These are phyloP conservation scores for Monosporascus sp. DNA, from an alignment of 2,329 filamentous ascomycete genomes.

Conservation along the genomic window DNA sequence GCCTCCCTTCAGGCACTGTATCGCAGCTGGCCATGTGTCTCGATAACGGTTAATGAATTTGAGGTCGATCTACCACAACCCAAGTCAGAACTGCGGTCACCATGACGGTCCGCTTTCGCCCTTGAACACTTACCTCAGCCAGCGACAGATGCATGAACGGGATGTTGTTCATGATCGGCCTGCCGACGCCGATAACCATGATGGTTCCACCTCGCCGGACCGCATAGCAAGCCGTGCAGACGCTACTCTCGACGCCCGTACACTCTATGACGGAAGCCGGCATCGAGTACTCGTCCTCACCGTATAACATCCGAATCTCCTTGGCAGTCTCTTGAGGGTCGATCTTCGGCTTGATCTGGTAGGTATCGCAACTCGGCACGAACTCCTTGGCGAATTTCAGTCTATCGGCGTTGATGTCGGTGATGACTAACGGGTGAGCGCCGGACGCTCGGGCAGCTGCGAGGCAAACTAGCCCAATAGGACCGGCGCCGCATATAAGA, in stretches of 20 bases:
- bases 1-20: constrained; percentile 52
- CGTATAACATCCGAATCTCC: constrained; percentile 48
- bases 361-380: constrained; percentile 48
- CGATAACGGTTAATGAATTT: constrained; percentile 67
- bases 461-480: constrained; percentile 55
- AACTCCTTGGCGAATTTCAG: constrained; percentile 53
- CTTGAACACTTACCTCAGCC: constrained; percentile 42
- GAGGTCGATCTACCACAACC: constrained; percentile 51
- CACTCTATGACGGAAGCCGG: constrained; percentile 59
- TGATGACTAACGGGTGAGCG: constrained; percentile 58
- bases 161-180: constrained; percentile 56
- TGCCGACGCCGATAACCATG: constrained; percentile 61
- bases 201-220: constrained; percentile 54
- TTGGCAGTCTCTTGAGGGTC: constrained; percentile 44
- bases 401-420: constrained; percentile 52
- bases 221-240: constrained; percentile 52
- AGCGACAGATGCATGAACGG: constrained; percentile 63
- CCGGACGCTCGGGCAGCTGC: constrained; percentile 55
- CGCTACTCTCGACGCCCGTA: constrained; percentile 59
- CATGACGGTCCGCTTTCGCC: neutral
- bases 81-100: constrained; percentile 6
- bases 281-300: constrained; percentile 45
- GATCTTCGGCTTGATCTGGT: constrained; percentile 42
- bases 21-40: constrained; percentile 64
- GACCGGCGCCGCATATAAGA: constrained; percentile 57